These are phyloP conservation scores for Tubosaeta sp. DNA, from an alignment of 768 basidiomycete genomes.

Conservation along the genomic window DNA sequence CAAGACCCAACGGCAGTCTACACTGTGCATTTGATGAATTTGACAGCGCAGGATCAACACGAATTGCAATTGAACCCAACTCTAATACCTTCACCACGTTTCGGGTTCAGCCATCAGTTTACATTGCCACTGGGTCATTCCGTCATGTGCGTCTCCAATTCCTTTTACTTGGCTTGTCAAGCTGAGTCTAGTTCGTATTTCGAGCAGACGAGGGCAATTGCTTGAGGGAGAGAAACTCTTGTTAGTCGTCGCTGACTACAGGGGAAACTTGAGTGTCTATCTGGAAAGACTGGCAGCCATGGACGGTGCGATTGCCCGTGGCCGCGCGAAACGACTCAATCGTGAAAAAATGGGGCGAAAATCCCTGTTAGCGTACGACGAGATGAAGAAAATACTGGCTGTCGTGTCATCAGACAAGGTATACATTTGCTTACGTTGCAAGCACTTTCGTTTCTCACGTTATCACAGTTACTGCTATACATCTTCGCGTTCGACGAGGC, in stretches of 20 bases:
- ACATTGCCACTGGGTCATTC: conserved; percentile 16
- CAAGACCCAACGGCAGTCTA: conserved; percentile 15
- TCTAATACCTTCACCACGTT: conserved; percentile 19
- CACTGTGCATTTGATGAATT: conserved; percentile 24
- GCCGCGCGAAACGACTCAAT: conserved; percentile 32
- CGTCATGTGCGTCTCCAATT: conserved; percentile 8
- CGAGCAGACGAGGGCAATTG: conserved; percentile 36
- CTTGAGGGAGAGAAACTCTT: conserved; percentile 39
- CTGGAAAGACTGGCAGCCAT: conserved; percentile 34
- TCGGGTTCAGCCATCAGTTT: conserved; percentile 13
- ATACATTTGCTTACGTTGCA: background rate
- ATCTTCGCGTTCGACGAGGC: conserved; percentile 46
- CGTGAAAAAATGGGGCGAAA: conserved; percentile 45
- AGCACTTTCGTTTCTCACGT: too few relatives aligned
- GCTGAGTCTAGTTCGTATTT: background rate
- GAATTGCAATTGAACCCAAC: conserved; percentile 21
- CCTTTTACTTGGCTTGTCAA: background rate
- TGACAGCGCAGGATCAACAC: conserved; percentile 27
- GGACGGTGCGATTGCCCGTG: conserved; percentile 26
- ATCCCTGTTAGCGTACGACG: conserved; percentile 47
- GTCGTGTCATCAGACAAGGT: conserved; percentile 44
- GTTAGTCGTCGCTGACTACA: conserved; percentile 36
- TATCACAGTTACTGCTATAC: conserved; percentile 36
- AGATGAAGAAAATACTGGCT: conserved; percentile 45
- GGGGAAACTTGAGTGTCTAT: conserved; percentile 35